Conservation (phyloP, 1,284 basidiomycete genomes). For the Leccinum variabile region DNA sequence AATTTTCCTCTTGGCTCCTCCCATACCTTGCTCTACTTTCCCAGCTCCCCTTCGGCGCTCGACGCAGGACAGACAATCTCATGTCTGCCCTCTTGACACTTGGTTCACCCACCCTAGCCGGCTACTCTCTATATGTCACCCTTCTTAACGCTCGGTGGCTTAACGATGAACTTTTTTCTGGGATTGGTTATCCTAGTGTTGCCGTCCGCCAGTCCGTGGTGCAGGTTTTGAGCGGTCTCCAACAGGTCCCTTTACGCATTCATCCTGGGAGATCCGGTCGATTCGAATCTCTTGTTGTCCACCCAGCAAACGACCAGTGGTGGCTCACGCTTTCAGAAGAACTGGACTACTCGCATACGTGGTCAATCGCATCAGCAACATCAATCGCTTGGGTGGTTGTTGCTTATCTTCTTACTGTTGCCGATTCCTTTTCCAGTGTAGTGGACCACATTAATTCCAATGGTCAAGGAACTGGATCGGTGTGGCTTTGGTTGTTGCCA, state of each 20-base stretch:
- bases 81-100: conserved; percentile 35
- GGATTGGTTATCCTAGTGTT: conserved; percentile 21
- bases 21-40: conserved; percentile 46
- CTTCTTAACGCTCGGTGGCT: conserved; percentile 36
- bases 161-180: conserved; percentile 22
- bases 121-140: conserved; percentile 36
- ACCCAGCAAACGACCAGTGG: conserved; percentile 35
- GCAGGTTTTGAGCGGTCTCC: conserved; percentile 26
- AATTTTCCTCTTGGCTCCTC: conserved; percentile 44
- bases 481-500: conserved; percentile 45
- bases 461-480: conserved; percentile 40
- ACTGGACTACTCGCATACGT: conserved; percentile 35
- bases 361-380: conserved; percentile 42
- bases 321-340: conserved; percentile 28
- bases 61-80: conserved; percentile 28
- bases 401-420: conserved; percentile 43
- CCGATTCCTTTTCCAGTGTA: conserved; percentile 38
- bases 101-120: conserved; percentile 36
- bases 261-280: conserved; percentile 21
- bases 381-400: conserved; percentile 44
- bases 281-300: conserved; percentile 33
- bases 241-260: conserved; percentile 35
- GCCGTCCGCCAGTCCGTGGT: conserved; percentile 20
- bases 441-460: conserved; percentile 27
- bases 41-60: conserved; percentile 44